Evolutionary conservation across 371 early-diverging fungal species (phyloP), one percentile per base, ranked within the genome.

Genomic region (Haplosporangium sp.): DNA sequence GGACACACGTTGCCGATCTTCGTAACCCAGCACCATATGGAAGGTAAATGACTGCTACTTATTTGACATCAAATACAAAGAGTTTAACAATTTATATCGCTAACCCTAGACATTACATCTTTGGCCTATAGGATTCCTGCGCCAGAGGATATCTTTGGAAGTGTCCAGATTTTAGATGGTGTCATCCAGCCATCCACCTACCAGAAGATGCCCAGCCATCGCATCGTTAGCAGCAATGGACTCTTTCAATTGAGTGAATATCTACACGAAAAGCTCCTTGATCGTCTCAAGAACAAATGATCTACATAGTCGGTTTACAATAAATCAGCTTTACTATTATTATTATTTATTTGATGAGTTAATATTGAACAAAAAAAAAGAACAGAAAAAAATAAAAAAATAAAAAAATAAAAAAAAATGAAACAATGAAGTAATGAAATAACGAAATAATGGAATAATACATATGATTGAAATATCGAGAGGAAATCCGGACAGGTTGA

Each of bases 111-210:
- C 13, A 55, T 55, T 15, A n/a, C 50, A 6, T 50, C 5, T 8
- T 11, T 11, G 10, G 27, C 27, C 0, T 55, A 3, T 56, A 78
- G 96, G 38, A 92, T 92, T 59, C 89, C 90, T 34, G 86, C 86
- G 60, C 94, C 95, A 7, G 94, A 95, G 72, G 94, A 96, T 74
- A 94, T 95, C 55, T 85, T 96, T 72, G 96, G 96, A 9, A 88
- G 88, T 39, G 92, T 94, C 2, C 86, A 89, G 59, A 71, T 93
- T 9, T 68, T 85, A 34, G 77, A 86, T 57, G 91, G 90, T 2
- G 68, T 71, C 2, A 90, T 92, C 27, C 76, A 86, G 35, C 79
- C 85, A 10, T 82, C 76, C 48, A 86, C 89, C 4, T 95, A 92
- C 82, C 88, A 94, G 76, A 83, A 88, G 4, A 93, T 93, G 92